phyloP scores from a whole-genome alignment of 352 stramenopile genomes.

The Pythium guiyangense region DNA sequence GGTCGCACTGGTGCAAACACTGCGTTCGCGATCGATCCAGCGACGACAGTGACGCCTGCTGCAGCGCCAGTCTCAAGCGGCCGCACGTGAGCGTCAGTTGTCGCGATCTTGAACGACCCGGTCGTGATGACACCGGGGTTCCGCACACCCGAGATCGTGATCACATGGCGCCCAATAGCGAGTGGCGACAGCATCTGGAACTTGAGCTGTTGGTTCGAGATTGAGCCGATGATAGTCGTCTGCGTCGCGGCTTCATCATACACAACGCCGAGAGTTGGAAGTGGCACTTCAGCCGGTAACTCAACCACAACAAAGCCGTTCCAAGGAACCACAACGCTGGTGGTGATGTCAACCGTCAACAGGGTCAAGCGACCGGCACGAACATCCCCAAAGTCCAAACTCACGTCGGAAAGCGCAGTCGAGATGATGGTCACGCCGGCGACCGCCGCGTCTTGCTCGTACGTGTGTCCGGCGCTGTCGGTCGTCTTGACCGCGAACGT shows the following conservation, averaged over 20 bases:
- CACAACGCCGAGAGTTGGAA: conserved; percentile 3
- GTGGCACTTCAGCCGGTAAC: conserved; percentile 16
- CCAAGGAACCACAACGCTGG: conserved; percentile 15
- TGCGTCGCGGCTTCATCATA: conserved; percentile 11
- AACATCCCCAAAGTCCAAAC: not conserved
- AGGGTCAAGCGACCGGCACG: conserved; percentile 20
- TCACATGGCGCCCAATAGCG: not conserved
- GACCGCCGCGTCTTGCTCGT: too few relatives aligned
- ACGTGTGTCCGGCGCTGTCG: conserved; percentile 23
- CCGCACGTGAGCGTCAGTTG: conserved; percentile 28
- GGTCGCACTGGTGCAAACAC: conserved; percentile 22
- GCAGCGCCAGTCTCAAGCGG: conserved; percentile 24
- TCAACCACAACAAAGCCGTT: conserved; percentile 20
- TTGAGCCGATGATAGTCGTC: not conserved
- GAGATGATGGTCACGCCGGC: too few relatives aligned
- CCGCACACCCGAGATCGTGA: conserved; percentile 4
- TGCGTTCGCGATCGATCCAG: conserved; percentile 31
- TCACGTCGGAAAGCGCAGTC: conserved; percentile 8
- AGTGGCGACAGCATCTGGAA: not conserved
- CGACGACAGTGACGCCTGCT: conserved; percentile 22
- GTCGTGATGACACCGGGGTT: conserved; percentile 15
- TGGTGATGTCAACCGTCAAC: conserved; percentile 14
- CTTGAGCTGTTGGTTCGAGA: not conserved
- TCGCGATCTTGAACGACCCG: conserved; percentile 27
- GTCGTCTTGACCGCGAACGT: conserved; percentile 31